Evolutionary conservation across 768 basidiomycete genomes (phyloP).

Genomic region (Serendipita sp.): DNA sequence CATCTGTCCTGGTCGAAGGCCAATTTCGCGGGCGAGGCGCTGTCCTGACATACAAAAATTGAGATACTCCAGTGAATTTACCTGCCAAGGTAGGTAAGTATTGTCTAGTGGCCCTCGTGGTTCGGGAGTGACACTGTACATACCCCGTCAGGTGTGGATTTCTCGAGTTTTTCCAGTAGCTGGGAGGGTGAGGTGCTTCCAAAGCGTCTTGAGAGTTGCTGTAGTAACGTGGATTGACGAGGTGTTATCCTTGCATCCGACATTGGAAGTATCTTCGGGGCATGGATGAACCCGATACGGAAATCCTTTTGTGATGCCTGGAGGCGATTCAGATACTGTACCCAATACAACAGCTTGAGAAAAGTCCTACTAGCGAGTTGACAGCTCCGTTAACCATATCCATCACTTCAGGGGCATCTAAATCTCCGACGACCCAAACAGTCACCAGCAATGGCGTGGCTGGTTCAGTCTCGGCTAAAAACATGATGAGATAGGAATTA

Average conservation of each 20-base stretch:
- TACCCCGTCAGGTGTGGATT: background rate
- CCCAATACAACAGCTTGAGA: background rate
- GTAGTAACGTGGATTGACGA: background rate
- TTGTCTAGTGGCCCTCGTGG: no score
- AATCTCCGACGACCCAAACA: constrained; percentile 55
- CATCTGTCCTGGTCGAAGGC: constrained; percentile 41
- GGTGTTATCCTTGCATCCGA: background rate
- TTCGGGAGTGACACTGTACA: background rate
- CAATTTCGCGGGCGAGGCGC: constrained; percentile 38
- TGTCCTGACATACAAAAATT: constrained; percentile 20
- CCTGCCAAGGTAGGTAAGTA: background rate
- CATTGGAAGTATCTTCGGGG: constrained; percentile 22
- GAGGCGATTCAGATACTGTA: background rate
- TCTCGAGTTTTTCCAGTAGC: background rate
- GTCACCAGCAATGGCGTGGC: constrained; percentile 17
- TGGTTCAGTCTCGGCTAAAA: background rate
- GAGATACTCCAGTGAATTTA: background rate
- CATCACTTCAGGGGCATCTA: constrained; percentile 48
- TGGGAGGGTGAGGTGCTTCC: background rate
- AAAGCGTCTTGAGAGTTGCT: background rate
- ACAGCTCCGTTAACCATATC: constrained; percentile 51
- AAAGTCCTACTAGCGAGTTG: constrained; percentile 38
- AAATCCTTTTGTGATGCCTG: constrained; percentile 33
- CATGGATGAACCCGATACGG: constrained; percentile 62
- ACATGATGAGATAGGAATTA: background rate